Percentiles rank a stretch among this genome's conserved stretches.
Evolutionary conservation across 73 alveolate species (phyloP).

Genomic region (Paramecium tetraurelia): DNA sequence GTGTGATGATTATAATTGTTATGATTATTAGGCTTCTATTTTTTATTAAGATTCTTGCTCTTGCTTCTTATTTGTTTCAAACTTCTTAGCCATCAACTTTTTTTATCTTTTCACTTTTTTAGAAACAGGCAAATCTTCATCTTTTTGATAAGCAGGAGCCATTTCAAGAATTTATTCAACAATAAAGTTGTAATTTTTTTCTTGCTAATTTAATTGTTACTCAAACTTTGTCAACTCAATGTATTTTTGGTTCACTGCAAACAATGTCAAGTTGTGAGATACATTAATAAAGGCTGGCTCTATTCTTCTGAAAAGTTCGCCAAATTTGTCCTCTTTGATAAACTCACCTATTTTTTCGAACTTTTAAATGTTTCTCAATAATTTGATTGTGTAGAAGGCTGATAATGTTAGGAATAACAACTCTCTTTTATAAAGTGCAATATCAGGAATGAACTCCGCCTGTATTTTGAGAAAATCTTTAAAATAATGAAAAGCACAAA

Average conservation of each 20-base stretch:
- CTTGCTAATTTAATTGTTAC: not conserved
- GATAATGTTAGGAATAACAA: not conserved
- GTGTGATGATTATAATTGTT: not conserved
- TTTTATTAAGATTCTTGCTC: not conserved
- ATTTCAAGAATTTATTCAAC: conserved; percentile 32
- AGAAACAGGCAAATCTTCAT: not conserved
- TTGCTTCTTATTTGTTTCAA: not conserved
- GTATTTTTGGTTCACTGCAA: not conserved
- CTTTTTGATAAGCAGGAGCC: conserved; percentile 46
- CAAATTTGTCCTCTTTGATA: conserved; percentile 14
- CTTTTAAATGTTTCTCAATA: not conserved
- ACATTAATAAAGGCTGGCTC: not conserved
- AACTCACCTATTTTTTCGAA: not conserved
- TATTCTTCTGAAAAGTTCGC: not conserved
- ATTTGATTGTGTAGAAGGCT: not conserved
- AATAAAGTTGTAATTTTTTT: not conserved
- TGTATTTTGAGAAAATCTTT: not conserved
- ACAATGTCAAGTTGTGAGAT: not conserved
- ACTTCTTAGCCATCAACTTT: not conserved
- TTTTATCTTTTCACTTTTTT: conserved; percentile 1
- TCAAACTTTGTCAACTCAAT: not conserved
- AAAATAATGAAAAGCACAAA: not conserved
- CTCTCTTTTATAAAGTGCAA: not conserved
- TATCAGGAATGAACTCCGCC: not conserved
- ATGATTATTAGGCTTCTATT: not conserved